Evolutionary conservation across 345 rosid species (phyloP).

Genomic region (Brassica cretica): DNA sequence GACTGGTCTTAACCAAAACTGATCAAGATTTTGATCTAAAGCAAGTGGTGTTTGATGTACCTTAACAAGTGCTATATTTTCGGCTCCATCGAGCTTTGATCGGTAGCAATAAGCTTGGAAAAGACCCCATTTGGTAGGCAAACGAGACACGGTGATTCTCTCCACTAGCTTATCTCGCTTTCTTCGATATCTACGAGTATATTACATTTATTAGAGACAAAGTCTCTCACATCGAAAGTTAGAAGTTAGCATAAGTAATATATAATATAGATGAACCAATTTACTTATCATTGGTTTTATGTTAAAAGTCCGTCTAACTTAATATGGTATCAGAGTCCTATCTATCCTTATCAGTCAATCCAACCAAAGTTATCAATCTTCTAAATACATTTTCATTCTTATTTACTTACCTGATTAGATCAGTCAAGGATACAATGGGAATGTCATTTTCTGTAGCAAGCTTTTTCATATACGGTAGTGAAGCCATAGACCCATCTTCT

Average conservation of each 20-base stretch:
- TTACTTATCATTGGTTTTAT: too few relatives aligned
- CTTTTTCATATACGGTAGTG: constrained; percentile 50
- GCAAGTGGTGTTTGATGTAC: constrained; percentile 35
- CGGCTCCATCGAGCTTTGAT: constrained; percentile 75
- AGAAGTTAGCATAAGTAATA: too few relatives aligned
- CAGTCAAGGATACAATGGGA: constrained; percentile 72
- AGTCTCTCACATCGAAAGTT: too few relatives aligned
- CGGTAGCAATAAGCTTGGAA: constrained; percentile 71
- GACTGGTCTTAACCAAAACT: background rate
- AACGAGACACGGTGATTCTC: constrained; percentile 57
- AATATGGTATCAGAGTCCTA: too few relatives aligned
- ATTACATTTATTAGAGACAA: background rate
- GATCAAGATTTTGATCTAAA: background rate
- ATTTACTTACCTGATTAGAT: constrained; percentile 62
- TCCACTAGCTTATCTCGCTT: constrained; percentile 81
- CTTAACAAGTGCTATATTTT: constrained; percentile 68
- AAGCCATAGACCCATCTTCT: constrained; percentile 68
- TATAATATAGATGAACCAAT: too few relatives aligned
- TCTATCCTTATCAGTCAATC: too few relatives aligned
- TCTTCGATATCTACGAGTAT: constrained; percentile 57
- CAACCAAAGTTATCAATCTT: background rate
- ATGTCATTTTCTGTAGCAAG: constrained; percentile 57
- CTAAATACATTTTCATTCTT: background rate
- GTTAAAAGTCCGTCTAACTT: too few relatives aligned
- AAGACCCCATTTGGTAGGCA: constrained; percentile 85